Evolutionary conservation across 768 basidiomycete species (phyloP), one percentile per base, ranked within the genome.

Genomic region (Hortiboletus campestris): DNA sequence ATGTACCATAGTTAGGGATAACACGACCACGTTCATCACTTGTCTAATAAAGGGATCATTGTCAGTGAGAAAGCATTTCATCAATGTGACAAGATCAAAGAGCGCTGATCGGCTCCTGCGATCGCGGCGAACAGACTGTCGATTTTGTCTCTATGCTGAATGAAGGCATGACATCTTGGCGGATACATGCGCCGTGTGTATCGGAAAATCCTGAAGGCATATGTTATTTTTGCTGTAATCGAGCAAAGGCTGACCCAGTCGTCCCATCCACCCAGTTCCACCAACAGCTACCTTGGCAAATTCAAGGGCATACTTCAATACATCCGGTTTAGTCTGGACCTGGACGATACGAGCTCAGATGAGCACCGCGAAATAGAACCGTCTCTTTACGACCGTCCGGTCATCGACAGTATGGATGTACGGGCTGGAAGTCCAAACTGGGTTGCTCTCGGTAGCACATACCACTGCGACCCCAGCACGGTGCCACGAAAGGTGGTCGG

Each of bases 201-300:
- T 47, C 49, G 6, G 9, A 28, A 6, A 34, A 25, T 34, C 13
- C 29, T 17, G 7, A 13, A 22, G 17, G 28, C 16, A 19, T 4
- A n/a, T 5, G 11, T n/a, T 19, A 14, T 25, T 22, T 7, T 25
- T 17, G 1, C 10, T 46, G 19, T 16, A 6, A 22, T 45, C 40
- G 25, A 43, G 8, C 39, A 5, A 29, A 46, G 25, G 25, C 25
- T 25, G 25, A 6, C 25, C 6, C 25, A 63, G 9, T 57, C 52
- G 0, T 32, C 46, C 62, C 62, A 67, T 34, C 63, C 65, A 2
- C 67, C 60, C 6, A 85, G 60, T 65, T 86, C 84, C 58, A 84
- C 76, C 83, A 13, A 84, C 75, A 17, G 75, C 80, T 19, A 86
- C 72, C 69, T 84, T 85, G 25, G 81, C 78, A 62, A 85, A 86